Evolutionary conservation across 2,329 filamentous ascomycete species (phyloP), one percentile per base, ranked within the genome.

Genomic region (Neobulgaria alba): DNA sequence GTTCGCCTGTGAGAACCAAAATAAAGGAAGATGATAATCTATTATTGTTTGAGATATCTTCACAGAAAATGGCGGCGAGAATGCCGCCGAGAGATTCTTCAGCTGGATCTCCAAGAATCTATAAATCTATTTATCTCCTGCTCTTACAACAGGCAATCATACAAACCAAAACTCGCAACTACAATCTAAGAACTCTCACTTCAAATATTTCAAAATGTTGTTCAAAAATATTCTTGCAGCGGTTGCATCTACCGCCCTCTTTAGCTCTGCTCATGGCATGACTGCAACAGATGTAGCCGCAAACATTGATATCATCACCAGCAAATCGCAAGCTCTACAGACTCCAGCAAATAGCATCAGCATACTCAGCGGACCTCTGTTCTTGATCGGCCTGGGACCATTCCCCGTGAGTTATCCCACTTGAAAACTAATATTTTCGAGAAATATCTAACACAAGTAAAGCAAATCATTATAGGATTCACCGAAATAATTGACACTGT

Each of bases 391-490:
- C 12, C 49, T 41, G 19, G 61, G 61, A 2, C 57, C 57, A 2
- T 57, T 59, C 46, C 57, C 59, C 3, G 57, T 61, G 48, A 41
- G 54, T 45, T 1, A 21, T 23, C 10, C 10, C 15, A 29, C n/a
- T 29, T 12, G 23, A 20, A 29, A 29, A 33, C 23, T 33, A 17
- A 32, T 19, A 16, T 39, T 30, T 38, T 30, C 5, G 5, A 3
- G 10, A 8, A 17, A 42, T 18, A 8, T 5, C 41, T 42, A 19
- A 35, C 10, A 16, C 10, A 3, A 4, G n/a, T 19, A 8, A 12
- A 61, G 54, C 5, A 39, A 39, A 46, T 64, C 19, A 55, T 65
- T 18, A 1, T 5, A 1, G 61, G 61, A 5, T 58, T 62, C 34
- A 33, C 18, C 8, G 51, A 58, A 5, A 63, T 63, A 19, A 43